Evolutionary conservation across 2,329 filamentous ascomycete genomes (phyloP).

Genomic region (Aspergillus fumigatiaffinis): DNA sequence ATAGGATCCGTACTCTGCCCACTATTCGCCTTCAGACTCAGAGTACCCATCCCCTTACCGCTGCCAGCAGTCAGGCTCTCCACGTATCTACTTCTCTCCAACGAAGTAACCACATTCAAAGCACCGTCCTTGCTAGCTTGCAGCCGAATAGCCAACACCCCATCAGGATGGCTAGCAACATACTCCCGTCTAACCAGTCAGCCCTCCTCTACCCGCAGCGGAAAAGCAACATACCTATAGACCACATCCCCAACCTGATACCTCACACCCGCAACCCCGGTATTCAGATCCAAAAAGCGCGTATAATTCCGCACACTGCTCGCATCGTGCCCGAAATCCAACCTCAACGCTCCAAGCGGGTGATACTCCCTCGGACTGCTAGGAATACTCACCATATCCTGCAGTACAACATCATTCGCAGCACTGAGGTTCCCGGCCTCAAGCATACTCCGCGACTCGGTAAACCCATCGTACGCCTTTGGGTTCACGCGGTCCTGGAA

Average conservation of each 20-base stretch:
- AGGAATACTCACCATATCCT: constrained; percentile 5
- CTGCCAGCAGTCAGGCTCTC: neutral
- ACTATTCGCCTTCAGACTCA: neutral
- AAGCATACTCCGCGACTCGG: constrained; percentile 1
- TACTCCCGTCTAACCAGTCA: constrained; percentile 10
- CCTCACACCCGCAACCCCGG: constrained; percentile 1
- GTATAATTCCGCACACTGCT: constrained; percentile 1
- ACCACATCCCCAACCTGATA: constrained; percentile 5
- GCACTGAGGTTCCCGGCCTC: constrained; percentile 6
- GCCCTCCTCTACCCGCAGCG: neutral
- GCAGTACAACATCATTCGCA: constrained; percentile 1
- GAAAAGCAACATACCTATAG: constrained; percentile 1
- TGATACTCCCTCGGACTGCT: constrained; percentile 9
- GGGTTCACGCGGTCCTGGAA: constrained; percentile 13
- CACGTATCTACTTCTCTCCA: constrained; percentile 2
- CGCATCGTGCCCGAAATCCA: constrained; percentile 7
- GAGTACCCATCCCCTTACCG: neutral
- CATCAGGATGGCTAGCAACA: constrained; percentile 10
- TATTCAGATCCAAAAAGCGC: constrained; percentile 6
- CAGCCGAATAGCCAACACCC: constrained; percentile 5
- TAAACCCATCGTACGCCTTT: neutral
- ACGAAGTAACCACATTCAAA: neutral
- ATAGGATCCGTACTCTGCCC: neutral
- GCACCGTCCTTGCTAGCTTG: neutral
- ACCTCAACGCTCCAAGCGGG: constrained; percentile 5